phyloP scores from a whole-genome alignment of 75 land plant genomes.

The Picea glauca region DNA sequence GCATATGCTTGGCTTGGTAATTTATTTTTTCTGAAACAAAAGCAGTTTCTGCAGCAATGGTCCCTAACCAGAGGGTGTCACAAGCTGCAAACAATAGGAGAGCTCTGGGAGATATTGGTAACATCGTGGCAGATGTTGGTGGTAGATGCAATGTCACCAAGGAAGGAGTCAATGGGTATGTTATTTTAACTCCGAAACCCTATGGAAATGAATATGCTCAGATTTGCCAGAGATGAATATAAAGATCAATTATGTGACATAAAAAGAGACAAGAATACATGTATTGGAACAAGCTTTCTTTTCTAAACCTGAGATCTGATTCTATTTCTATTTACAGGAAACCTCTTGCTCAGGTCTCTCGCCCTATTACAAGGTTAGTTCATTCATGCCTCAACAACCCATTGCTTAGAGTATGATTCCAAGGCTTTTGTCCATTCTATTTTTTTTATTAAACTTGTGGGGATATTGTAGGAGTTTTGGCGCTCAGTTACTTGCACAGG shows the following conservation, averaged over 20 bases:
- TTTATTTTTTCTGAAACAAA: no score
- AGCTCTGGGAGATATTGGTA: constrained; percentile 90
- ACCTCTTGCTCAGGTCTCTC: constrained; percentile 18
- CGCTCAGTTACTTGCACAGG: constrained; percentile 55
- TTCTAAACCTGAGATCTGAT: no score
- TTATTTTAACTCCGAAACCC: not conserved
- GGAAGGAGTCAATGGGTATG: constrained; percentile 18
- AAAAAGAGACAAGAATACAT: not conserved
- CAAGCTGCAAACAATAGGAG: constrained; percentile 45
- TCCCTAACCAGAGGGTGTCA: constrained; percentile 17
- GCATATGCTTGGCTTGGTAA: no score
- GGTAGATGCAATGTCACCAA: constrained; percentile 32
- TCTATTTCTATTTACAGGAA: constrained; percentile 9
- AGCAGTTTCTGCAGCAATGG: no score
- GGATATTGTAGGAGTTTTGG: constrained; percentile 42
- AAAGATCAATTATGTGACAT: not conserved
- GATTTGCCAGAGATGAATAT: not conserved
- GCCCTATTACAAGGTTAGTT: constrained; percentile 57
- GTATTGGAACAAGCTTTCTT: no score
- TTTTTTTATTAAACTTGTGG: not conserved
- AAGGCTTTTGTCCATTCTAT: not conserved
- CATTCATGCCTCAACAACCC: not conserved
- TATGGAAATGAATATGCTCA: not conserved
- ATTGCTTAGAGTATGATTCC: not conserved
- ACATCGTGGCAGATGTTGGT: constrained; percentile 30